Evolutionary conservation across 768 basidiomycete genomes (phyloP).

Genomic region (Gelatoporia subvermispora): DNA sequence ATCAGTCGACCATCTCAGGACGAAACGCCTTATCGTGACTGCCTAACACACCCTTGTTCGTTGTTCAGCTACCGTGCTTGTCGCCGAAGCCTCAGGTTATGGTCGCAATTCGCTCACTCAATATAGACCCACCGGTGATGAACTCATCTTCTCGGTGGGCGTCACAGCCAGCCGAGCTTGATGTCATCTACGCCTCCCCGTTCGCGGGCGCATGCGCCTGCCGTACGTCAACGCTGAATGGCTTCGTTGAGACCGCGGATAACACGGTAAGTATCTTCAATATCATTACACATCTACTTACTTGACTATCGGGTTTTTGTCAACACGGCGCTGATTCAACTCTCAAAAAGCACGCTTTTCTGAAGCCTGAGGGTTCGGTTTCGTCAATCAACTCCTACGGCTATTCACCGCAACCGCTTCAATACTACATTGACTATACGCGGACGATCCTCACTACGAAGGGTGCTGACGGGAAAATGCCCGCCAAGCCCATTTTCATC

Average conservation of each 20-base stretch:
- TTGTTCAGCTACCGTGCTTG: no score
- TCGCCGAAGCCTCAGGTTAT: conserved; percentile 32
- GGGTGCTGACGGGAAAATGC: conserved; percentile 18
- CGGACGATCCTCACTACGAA: conserved; percentile 40
- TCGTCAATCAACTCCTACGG: conserved; percentile 85
- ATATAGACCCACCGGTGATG: conserved; percentile 59
- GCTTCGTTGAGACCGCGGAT: conserved; percentile 60
- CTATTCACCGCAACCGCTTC: conserved; percentile 75
- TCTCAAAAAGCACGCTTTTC: conserved; percentile 52
- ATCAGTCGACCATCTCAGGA: no score
- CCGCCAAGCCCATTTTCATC: conserved; percentile 66
- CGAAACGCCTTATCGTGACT: no score
- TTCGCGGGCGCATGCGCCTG: conserved; percentile 79
- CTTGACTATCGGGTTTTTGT: not conserved
- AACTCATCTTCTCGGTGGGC: conserved; percentile 85
- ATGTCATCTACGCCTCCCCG: conserved; percentile 57
- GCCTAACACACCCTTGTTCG: no score
- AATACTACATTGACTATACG: conserved; percentile 64
- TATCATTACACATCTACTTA: not conserved
- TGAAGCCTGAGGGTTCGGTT: conserved; percentile 35
- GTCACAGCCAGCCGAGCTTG: conserved; percentile 59
- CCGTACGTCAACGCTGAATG: conserved; percentile 65
- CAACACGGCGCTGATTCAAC: not conserved
- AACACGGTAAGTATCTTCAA: conserved; percentile 48
- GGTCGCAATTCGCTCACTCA: conserved; percentile 53